These are phyloP conservation scores for Vigna mungo DNA, from an alignment of 306 rosid species.

Conservation along the genomic window DNA sequence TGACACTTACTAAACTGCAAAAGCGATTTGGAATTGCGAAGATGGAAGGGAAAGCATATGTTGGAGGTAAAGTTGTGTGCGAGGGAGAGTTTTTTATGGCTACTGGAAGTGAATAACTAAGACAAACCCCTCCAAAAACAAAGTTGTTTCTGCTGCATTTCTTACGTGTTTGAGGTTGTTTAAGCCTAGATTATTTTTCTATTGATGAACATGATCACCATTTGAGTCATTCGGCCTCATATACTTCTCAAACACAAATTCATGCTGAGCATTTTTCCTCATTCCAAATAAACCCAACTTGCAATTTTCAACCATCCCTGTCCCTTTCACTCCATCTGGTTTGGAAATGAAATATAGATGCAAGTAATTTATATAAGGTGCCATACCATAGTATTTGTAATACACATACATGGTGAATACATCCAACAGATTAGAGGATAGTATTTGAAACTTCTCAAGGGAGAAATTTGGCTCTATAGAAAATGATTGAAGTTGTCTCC, in stretches of 20 bases:
- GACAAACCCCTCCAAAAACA: not conserved
- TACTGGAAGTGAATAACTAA: constrained; percentile 44
- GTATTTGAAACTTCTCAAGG: not conserved
- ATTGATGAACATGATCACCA: not conserved
- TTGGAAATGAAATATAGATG: too few species aligned
- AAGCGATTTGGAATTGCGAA: constrained; percentile 84
- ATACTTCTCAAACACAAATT: not conserved
- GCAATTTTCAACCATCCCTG: constrained; percentile 14
- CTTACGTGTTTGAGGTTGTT: not conserved
- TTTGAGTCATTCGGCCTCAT: not conserved
- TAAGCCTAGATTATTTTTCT: not conserved
- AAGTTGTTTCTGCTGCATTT: constrained; percentile 36
- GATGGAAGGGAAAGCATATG: constrained; percentile 89
- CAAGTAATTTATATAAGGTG: not conserved
- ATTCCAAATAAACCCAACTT: constrained; percentile 13
- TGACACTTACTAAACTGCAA: constrained; percentile 76
- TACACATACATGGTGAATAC: constrained; percentile 30
- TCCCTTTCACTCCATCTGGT: not conserved
- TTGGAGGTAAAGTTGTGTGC: constrained; percentile 85
- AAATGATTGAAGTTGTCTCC: constrained; percentile 15
- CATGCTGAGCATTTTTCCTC: not conserved
- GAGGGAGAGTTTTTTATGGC: constrained; percentile 91
- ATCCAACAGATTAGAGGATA: constrained; percentile 10
- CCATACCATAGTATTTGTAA: not conserved
- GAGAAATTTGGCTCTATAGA: constrained; percentile 24